Evolutionary conservation across 352 stramenopile species (phyloP).

Genomic region (Peronospora farinosa): DNA sequence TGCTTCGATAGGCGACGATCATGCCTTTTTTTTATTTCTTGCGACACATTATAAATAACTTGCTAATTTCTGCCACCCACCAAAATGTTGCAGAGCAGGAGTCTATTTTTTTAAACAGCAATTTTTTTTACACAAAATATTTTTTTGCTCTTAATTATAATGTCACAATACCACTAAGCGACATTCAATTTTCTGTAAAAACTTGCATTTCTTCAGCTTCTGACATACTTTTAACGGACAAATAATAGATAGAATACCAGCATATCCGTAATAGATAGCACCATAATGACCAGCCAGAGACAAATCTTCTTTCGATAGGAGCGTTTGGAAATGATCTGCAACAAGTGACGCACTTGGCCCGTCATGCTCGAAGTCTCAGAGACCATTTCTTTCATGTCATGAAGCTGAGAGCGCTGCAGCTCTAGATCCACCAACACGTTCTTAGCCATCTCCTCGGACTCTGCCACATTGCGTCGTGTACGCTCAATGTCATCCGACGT

Average conservation of each 20-base stretch:
- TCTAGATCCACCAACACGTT: constrained; percentile 74
- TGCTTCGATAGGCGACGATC: no score
- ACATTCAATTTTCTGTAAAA: no score
- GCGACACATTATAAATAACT: no score
- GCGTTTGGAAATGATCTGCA: constrained; percentile 68
- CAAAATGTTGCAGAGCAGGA: no score
- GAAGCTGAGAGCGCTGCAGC: constrained; percentile 67
- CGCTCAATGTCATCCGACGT: constrained; percentile 72
- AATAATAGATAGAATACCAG: constrained; percentile 85
- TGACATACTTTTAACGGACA: constrained; percentile 31
- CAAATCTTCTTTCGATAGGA: constrained; percentile 66
- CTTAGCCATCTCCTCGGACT: constrained; percentile 66
- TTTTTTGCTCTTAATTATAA: no score
- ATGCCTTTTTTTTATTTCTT: no score
- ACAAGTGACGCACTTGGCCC: constrained; percentile 49
- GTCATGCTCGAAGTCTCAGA: constrained; percentile 64
- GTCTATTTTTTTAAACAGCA: no score
- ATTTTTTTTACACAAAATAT: no score
- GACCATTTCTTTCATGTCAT: constrained; percentile 80
- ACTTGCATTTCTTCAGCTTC: neutral
- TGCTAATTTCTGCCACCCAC: no score
- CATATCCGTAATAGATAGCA: constrained; percentile 59
- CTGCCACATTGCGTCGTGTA: constrained; percentile 49
- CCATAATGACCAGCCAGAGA: constrained; percentile 62
- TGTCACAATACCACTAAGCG: no score